Evolutionary conservation across 352 stramenopile species (phyloP), one percentile per base, ranked within the genome.

Genomic region (Globisporangium nodosum): DNA sequence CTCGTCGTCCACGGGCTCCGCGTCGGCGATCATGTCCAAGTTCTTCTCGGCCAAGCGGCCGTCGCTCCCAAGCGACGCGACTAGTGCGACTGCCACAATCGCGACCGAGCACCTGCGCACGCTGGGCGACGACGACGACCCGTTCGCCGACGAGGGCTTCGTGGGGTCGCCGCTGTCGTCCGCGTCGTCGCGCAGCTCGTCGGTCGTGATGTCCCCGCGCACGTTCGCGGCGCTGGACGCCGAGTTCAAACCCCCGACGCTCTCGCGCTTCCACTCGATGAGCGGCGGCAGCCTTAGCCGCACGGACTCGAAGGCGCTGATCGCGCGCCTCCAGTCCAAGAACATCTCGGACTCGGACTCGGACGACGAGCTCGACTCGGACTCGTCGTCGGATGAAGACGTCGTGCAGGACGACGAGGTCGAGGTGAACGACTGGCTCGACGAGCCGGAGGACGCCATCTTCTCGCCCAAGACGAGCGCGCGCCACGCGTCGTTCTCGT

Each of bases 381-480:
- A 83, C 27, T 68, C 62, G 9, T 64, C 56, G 4, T 61, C 51
- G 8, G 62, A 68, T 39, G 70, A 76, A 50, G 70, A 76, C 20
- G 42, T 71, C 20, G 24, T 72, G 2, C 57, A 56, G 18, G 76
- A 85, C 1, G 80, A 87, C 31, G 82, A 89, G 21, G 53, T 87
- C 3, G 64, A 78, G 49, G 69, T 92, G 15, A 84, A 70, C 54
- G 82, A 92, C 64, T 92, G 82, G 82, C 80, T 92, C 20, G 82
- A 88, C 65, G 82, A 90, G 37, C 74, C 76, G 0, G 73, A 88
- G 27, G 76, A 87, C 55, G 76, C 76, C 0, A 63, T 89, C 39
- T 61, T 87, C 45, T 81, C 81, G 15, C 78, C 78, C 35, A 73
- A 71, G 47, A 53, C 65, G 5, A 27, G 69, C 62, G 37, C 66